These are phyloP conservation scores for Boletus pseudopeckii DNA, from an alignment of 768 basidiomycete species.

Conservation along the genomic window DNA sequence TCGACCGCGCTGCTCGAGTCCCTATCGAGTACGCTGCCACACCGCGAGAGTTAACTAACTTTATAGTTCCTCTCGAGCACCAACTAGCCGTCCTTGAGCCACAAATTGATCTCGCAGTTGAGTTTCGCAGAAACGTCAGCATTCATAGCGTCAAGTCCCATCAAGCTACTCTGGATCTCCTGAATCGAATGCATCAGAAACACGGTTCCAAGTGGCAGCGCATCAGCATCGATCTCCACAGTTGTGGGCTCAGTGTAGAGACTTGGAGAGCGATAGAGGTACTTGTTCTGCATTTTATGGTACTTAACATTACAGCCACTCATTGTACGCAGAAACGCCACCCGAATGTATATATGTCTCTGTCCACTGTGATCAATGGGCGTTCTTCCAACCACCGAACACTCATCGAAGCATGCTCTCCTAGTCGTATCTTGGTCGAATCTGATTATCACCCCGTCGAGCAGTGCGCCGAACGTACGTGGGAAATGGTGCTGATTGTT, in stretches of 20 bases:
- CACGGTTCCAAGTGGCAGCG: slow-evolving; percentile 54
- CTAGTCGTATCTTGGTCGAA: slow-evolving; percentile 76
- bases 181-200: slow-evolving; percentile 56
- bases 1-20: slow-evolving; percentile 79
- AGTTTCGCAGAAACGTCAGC: slow-evolving; percentile 73
- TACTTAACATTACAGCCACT: slow-evolving; percentile 3
- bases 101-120: slow-evolving; percentile 83
- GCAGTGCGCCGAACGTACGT: slow-evolving; percentile 55
- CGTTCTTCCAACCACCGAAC: slow-evolving; percentile 60
- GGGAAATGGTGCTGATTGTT: slow-evolving; percentile 73
- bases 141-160: slow-evolving; percentile 84
- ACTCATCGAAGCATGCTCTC: slow-evolving; percentile 62
- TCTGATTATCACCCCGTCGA: slow-evolving; percentile 78
- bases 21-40: slow-evolving; percentile 52
- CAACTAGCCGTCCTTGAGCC: slow-evolving; percentile 78
- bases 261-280: slow-evolving; percentile 76
- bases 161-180: slow-evolving; percentile 61
- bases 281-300: slow-evolving; percentile 12
- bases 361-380: slow-evolving; percentile 82
- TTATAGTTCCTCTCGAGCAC: slow-evolving; percentile 75
- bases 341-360: slow-evolving; percentile 78
- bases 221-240: slow-evolving; percentile 88
- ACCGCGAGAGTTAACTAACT: slow-evolving; percentile 64
- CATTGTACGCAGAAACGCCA: slow-evolving; percentile 53
- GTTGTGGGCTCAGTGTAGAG: slow-evolving; percentile 79